Percentiles rank a stretch among this genome's conserved stretches.
phyloP scores from a whole-genome alignment of 73 alveolate species.

The Uronychia setigera region DNA sequence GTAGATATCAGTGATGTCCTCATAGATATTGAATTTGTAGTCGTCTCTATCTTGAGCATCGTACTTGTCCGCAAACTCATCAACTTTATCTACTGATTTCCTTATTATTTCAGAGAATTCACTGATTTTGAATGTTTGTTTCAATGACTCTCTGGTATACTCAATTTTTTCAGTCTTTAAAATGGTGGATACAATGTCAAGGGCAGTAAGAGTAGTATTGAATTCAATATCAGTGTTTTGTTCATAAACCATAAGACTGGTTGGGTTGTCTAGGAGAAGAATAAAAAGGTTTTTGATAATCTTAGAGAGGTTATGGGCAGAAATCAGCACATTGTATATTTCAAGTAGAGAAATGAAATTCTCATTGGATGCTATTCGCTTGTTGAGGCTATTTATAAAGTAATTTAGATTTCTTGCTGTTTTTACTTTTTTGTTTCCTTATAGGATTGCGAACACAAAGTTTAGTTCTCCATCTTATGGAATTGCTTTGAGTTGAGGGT shows the following conservation, averaged over 20 bases:
- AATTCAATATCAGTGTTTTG: not conserved
- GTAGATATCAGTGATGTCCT: constrained; percentile 2
- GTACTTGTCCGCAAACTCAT: not conserved
- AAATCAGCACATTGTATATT: constrained; percentile 20
- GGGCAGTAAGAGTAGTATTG: not conserved
- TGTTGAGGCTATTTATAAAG: constrained; percentile 5
- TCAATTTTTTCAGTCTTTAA: not conserved
- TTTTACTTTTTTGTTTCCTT: constrained; percentile 2
- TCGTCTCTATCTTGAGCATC: constrained; percentile 14
- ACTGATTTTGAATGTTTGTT: not conserved
- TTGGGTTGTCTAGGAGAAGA: constrained; percentile 8
- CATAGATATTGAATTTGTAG: not conserved
- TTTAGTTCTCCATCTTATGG: constrained; percentile 28
- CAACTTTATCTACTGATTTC: not conserved
- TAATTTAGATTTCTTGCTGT: not conserved
- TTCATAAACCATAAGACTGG: not conserved
- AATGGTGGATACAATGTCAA: constrained; percentile 4
- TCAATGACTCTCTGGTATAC: constrained; percentile 9
- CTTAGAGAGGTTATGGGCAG: not conserved
- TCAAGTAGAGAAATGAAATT: constrained; percentile 14
- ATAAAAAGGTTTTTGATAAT: not conserved
- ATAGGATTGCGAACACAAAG: constrained; percentile 18
- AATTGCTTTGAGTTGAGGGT: constrained; percentile 2
- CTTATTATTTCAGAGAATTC: not conserved
- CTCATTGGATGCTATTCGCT: not conserved